Evolutionary conservation across 2,329 filamentous ascomycete genomes (phyloP).

Genomic region (Sclerotinia minor): DNA sequence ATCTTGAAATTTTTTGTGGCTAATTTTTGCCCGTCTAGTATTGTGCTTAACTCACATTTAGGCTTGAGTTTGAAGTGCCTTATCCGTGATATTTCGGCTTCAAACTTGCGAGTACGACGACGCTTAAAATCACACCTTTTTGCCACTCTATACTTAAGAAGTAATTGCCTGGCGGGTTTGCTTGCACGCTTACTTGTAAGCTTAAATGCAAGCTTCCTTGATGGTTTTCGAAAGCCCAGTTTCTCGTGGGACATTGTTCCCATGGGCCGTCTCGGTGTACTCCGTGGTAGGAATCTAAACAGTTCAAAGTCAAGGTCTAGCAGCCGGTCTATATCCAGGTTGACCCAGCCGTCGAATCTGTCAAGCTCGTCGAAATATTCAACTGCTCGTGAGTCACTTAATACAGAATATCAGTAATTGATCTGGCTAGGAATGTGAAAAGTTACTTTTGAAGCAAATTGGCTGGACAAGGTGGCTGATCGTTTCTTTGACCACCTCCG

Average conservation of each 20-base stretch:
- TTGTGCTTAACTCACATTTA: too few species aligned
- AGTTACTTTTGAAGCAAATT: neutral
- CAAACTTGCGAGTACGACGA: too few species aligned
- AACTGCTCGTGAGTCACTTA: neutral
- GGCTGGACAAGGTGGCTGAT: neutral
- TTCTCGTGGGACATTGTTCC: neutral
- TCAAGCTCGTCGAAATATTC: neutral
- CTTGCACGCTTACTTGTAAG: too few species aligned
- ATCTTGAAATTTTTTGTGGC: neutral
- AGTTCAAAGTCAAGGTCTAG: neutral
- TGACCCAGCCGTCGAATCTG: neutral
- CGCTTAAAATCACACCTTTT: neutral
- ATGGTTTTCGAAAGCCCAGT: neutral
- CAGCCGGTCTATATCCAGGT: neutral
- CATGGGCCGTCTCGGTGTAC: neutral
- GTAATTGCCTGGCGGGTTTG: too few species aligned
- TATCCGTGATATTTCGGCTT: too few species aligned
- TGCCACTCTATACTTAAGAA: neutral
- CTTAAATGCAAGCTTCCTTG: neutral
- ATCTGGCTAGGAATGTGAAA: neutral
- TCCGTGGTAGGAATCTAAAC: too few species aligned
- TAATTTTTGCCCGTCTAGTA: neutral
- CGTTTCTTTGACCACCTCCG: neutral
- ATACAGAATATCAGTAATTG: neutral
- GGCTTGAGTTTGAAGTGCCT: too few species aligned